Base-by-base conservation (phyloP, 306 rosid genomes). In the Fragaria iinumae region DNA sequence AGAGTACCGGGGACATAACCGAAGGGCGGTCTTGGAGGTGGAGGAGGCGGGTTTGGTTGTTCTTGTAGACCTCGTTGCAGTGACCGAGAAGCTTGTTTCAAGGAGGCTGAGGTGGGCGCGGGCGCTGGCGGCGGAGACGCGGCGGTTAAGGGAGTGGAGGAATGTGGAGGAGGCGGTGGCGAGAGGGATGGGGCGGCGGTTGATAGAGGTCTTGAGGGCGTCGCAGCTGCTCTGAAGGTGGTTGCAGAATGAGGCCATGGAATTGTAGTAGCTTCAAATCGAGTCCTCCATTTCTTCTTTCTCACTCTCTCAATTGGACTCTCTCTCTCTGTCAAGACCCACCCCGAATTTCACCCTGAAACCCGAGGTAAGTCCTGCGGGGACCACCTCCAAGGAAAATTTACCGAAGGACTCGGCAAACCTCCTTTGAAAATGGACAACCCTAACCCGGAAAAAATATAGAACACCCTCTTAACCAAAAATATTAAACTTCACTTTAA, bases 171-270 rank as follows among this genome's bases (percentile, higher is more conserved):
- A 89, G 0, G 97, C 93, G 20, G 98, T 88, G 82, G 87, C 95
- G 56, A 94, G 98, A 68, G 98, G 98, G 77, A 94, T 89, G 49
- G 95, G 91, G 25, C 93, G 91, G 82, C 97, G 97, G 49, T 83
- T 79, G 69, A 92, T 44, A 80, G 98, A 94, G 48, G 88, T 87
- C 59, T 72, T 84, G 85, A 94, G 96, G 45, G 97, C 97, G 45
- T 89, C 80, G 73, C 88, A 87, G 80, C 86, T 80, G 79, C 84
- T 85, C 2, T 94, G 87, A 21, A 94, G 87, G 60, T 92, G 96
- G 79, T 88, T 89, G 89, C 97, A 92, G 84, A 94, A 90, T 2
- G 88, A 71, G 8, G 89, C 88, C 14, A 89, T 59, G 56, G 82
- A 60, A 72, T 74, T 80, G 91, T 90, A 87, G 81, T 90, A 86